Conservation (phyloP, 768 basidiomycete species). For the Phaeotremella fagi region DNA sequence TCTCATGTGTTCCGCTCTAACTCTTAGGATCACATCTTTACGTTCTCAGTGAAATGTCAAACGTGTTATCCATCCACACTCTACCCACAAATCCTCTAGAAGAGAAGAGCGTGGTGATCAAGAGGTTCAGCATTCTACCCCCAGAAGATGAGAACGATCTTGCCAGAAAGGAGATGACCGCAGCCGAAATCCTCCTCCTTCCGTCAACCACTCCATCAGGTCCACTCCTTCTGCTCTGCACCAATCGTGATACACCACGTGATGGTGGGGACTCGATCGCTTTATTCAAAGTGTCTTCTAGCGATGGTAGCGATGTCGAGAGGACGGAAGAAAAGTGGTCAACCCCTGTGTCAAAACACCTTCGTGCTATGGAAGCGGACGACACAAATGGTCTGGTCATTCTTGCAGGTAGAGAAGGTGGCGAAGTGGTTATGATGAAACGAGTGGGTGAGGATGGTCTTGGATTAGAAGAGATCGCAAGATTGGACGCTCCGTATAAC, state of each 20-base stretch:
- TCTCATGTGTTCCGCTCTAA: too few relatives aligned
- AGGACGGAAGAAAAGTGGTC: slow-evolving; percentile 10
- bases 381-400: slow-evolving; percentile 12
- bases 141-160: slow-evolving; percentile 6
- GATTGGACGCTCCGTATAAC: slow-evolving; percentile 12
- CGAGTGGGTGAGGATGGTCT: slow-evolving; percentile 12
- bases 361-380: slow-evolving; percentile 14
- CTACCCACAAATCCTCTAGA: slow-evolving; percentile 13
- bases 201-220: slow-evolving; percentile 6
- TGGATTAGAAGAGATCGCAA: slow-evolving; percentile 19
- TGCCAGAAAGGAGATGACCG: slow-evolving; percentile 5
- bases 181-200: slow-evolving; percentile 23
- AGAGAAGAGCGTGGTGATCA: slow-evolving; percentile 4
- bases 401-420: slow-evolving; percentile 21
- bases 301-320: slow-evolving; percentile 10
- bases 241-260: slow-evolving; percentile 27
- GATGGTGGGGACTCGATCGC: slow-evolving; percentile 22
- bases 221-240: slow-evolving; percentile 16
- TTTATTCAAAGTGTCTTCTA: slow-evolving; percentile 15
- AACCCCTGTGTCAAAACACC: slow-evolving; percentile 11
- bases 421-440: slow-evolving; percentile 19
- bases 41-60: too few relatives aligned
- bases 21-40: too few relatives aligned
- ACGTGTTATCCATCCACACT: slow-evolving; percentile 21
- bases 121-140: slow-evolving; percentile 21